Evolutionary conservation across 2,329 filamentous ascomycete genomes (phyloP), one percentile per base, ranked within the genome.

Genomic region (Elsinoe ampelina): DNA sequence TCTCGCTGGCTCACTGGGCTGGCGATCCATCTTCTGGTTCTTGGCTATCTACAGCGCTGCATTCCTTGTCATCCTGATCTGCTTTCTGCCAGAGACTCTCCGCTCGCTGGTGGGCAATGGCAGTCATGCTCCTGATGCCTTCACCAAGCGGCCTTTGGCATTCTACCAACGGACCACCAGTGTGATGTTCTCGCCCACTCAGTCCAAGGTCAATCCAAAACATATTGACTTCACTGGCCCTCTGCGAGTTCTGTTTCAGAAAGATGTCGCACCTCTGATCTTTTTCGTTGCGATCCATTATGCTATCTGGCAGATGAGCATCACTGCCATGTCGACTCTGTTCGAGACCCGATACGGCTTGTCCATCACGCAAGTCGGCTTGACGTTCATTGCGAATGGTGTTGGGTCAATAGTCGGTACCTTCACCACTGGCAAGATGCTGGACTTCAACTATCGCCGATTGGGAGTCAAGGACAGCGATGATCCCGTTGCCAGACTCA

Each of bases 351-450:
- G 61, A 3, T 80, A 80, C 58, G 67, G 67, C 6, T 67, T 78
- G 1, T 64, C 57, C 3, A 73, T 75, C 57, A 72, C 70, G 3
- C 68, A 78, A 41, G 73, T 77, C 12, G 77, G 77, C 0, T 65
- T 80, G 1, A 75, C 75, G 0, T 82, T 80, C 58, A 73, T 82
- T 1, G 76, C 78, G 19, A 80, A 80, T 20, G 80, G 80, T 0
- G 72, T 73, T 0, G 79, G 80, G 0, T 79, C 75, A 15, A 79
- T 81, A 60, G 63, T 79, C 2, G 79, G 78, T 1, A 80, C 77
- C 0, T 65, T 80, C 0, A 62, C 77, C 10, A 78, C 74, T 0
- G 79, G 80, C 15, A 79, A 73, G 50, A 68, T 81, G 32, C 71
- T 82, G 0, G 75, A 82, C 59, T 57, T 65, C 13, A 76, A 82